Base-by-base conservation (phyloP, 768 basidiomycete genomes). In the Clitopilus hobsonii region DNA sequence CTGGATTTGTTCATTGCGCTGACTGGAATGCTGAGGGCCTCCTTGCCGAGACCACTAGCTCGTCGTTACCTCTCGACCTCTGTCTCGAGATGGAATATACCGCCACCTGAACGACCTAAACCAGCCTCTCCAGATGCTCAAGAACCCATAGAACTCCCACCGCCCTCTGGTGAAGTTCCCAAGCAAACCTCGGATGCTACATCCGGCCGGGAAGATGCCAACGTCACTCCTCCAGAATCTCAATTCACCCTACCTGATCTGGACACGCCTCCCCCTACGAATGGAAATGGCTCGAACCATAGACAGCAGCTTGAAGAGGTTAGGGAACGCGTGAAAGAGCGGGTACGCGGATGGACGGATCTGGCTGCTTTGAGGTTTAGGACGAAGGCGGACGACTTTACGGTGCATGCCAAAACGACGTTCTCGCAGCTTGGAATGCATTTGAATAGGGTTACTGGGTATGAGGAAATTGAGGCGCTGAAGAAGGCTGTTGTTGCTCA, bases 381-480 rank as follows among this genome's bases (percentile, higher is more conserved):
- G 48, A 72, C 71, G 55, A 77, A 75, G 38, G 75, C 83, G 38
- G 84, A 88, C 65, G 73, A 69, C 38, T 79, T 89, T 59, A 85
- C 88, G 0, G 70, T 72, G 7, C 68, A 66, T 5, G 79, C 89
- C 2, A 79, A 80, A 58, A 70, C 74, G 6, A 83, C 79, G 4
- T 83, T 96, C 61, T 85, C 86, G 38, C 78, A 85, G 61, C 77
- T 96, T 2, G 94, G 93, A 10, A 72, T 78, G 23, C 82, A 89
- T 63, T 72, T 98, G 55, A 98, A 95, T 65, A 84, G 82, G 56
- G 83, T 91, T 20, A 94, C 95, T 7, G 97, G 97, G 0, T 99
- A 99, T 62, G 88, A 89, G 59, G 85, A 86, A 63, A 95, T 97
- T 36, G 93, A 97, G 60, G 79, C 77, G 14, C 69, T 96, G 56